A percentile compares a stretch with the other conserved stretches of the same genome.
Conservation (phyloP, 2,329 filamentous ascomycete species). For the Metarhizium robertsii region DNA sequence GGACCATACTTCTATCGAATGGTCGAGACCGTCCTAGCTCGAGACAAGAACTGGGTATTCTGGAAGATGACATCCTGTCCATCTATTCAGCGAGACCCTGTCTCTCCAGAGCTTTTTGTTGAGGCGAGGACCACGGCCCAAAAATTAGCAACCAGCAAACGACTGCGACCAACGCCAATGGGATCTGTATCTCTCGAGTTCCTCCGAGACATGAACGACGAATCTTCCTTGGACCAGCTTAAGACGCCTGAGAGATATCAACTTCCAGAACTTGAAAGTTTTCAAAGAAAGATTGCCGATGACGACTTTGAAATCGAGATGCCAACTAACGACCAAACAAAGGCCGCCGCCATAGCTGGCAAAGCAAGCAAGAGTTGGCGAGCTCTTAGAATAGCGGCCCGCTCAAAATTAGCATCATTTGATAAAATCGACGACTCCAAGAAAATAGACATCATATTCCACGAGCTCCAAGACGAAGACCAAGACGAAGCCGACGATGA, state of each 20-base stretch:
- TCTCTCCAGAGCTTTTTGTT: conserved; percentile 60
- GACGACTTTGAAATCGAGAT: conserved; percentile 84
- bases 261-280: conserved; percentile 60
- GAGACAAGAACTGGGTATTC: conserved; percentile 97
- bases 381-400: conserved; percentile 70
- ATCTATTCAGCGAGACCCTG: conserved; percentile 66
- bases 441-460: conserved; percentile 52
- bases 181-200: conserved; percentile 72
- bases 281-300: conserved; percentile 63
- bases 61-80: conserved; percentile 97
- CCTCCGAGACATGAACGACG: conserved; percentile 55
- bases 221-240: conserved; percentile 56
- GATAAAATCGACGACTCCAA: conserved; percentile 82
- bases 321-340: conserved; percentile 54
- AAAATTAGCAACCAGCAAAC: conserved; percentile 60
- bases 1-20: conserved; percentile 93
- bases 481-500: conserved; percentile 26
- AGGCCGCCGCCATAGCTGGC: conserved; percentile 48
- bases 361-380: conserved; percentile 90
- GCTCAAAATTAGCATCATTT: conserved; percentile 64
- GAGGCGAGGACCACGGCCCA: conserved; percentile 58
- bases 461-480: conserved; percentile 31
- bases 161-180: conserved; percentile 57
- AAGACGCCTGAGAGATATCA: conserved; percentile 56
- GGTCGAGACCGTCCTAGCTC: conserved; percentile 88